phyloP scores from a whole-genome alignment of 305 asterid genomes.

The Fraxinus platypoda region DNA sequence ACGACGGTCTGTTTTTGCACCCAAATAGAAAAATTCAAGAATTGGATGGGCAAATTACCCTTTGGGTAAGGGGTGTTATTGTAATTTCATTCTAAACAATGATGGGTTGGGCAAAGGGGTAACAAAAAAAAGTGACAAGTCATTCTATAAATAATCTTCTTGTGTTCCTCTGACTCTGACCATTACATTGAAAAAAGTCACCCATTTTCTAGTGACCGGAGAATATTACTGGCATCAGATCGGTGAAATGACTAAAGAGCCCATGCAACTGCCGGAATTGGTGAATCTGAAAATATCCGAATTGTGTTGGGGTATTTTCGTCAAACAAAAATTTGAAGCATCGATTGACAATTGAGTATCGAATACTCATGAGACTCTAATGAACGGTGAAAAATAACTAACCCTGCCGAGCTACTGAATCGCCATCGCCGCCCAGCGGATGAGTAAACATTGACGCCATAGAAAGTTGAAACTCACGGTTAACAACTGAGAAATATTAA shows the following conservation, averaged over 20 bases:
- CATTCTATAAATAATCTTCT: background rate
- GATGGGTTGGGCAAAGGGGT: slow-evolving; percentile 18
- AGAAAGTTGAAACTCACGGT: background rate
- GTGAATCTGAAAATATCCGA: slow-evolving; percentile 35
- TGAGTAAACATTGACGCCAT: background rate
- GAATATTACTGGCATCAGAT: background rate
- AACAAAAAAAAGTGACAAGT: background rate
- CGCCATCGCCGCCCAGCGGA: slow-evolving; percentile 18
- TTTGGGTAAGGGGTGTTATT: background rate
- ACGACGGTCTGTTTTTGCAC: background rate
- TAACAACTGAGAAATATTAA: background rate
- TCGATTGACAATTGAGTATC: slow-evolving; percentile 23
- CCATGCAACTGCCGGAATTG: slow-evolving; percentile 27
- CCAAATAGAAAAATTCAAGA: background rate
- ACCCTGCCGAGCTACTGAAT: background rate
- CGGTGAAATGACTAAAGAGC: slow-evolving; percentile 1
- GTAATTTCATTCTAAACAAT: background rate
- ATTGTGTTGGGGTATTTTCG: slow-evolving; percentile 38
- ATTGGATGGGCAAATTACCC: background rate
- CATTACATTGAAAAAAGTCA: background rate
- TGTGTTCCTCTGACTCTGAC: background rate
- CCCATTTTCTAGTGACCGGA: background rate
- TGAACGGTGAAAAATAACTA: slow-evolving; percentile 2
- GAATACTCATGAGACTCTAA: slow-evolving; percentile 25
- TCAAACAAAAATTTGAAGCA: slow-evolving; percentile 20